phyloP scores from a whole-genome alignment of 2,329 filamentous ascomycete species.

The Fusarium sp. region DNA sequence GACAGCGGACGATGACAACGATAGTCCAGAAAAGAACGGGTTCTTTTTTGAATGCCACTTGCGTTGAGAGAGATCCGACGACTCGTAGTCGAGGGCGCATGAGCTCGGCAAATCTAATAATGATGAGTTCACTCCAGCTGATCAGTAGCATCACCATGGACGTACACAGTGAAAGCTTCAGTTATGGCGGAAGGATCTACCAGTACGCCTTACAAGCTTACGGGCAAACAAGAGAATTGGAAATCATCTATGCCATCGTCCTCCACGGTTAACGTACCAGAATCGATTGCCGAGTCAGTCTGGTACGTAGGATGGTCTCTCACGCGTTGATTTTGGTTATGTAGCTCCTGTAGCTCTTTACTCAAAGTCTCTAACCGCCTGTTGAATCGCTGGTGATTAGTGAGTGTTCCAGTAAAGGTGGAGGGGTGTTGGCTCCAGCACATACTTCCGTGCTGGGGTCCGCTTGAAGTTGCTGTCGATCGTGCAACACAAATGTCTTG shows the following conservation, averaged over 20 bases:
- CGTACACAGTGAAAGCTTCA: slow-evolving; percentile 32
- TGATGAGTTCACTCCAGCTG: neutral
- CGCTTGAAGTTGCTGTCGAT: slow-evolving; percentile 40
- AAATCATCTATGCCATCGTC: slow-evolving; percentile 29
- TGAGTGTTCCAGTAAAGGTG: neutral
- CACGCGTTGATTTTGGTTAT: slow-evolving; percentile 21
- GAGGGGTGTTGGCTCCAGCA: rapidly evolving
- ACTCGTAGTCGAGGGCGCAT: slow-evolving; percentile 39
- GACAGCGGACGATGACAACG: slow-evolving; percentile 22
- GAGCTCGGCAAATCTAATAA: slow-evolving; percentile 27
- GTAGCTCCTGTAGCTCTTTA: slow-evolving; percentile 42
- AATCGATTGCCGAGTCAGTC: slow-evolving; percentile 14
- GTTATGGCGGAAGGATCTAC: slow-evolving; percentile 16
- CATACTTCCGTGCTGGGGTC: slow-evolving; percentile 40
- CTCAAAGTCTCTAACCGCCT: slow-evolving; percentile 43
- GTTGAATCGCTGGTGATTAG: too few relatives aligned
- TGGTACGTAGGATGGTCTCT: slow-evolving; percentile 3
- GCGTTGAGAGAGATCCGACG: slow-evolving; percentile 14
- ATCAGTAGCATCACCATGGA: rapidly evolving
- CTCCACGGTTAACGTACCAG: neutral
- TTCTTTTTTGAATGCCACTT: slow-evolving; percentile 9
- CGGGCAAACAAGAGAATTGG: neutral
- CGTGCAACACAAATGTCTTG: slow-evolving; percentile 41
- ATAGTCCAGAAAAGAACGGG: slow-evolving; percentile 45
- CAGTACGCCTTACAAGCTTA: slow-evolving; percentile 14